Conservation (phyloP, 2,329 filamentous ascomycete genomes). For the Xylariaceae sp. region DNA sequence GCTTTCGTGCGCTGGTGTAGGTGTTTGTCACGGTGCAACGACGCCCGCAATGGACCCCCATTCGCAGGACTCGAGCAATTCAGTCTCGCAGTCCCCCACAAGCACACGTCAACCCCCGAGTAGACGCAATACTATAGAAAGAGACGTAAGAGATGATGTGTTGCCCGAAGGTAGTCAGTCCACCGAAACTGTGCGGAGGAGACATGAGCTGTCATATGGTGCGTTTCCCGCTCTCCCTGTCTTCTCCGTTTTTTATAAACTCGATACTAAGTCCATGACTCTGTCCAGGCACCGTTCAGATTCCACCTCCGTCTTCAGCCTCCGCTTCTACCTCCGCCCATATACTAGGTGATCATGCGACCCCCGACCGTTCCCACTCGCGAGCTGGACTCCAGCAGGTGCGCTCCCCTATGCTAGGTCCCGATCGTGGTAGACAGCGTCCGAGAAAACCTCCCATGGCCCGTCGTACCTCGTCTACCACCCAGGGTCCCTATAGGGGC, state of each 20-base stretch:
- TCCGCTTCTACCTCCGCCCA: constrained; percentile 29
- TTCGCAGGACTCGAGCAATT: constrained; percentile 47
- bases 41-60: constrained; percentile 53
- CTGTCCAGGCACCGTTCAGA: constrained; percentile 45
- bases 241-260: too few relatives aligned
- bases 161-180: constrained; percentile 64
- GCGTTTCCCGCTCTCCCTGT: too few relatives aligned
- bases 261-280: constrained; percentile 33
- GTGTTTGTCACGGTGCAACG: constrained; percentile 27
- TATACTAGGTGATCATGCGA: constrained; percentile 43
- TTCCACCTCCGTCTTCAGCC: constrained; percentile 36
- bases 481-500: constrained; percentile 76
- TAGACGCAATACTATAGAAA: constrained; percentile 46
- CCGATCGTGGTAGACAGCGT: constrained; percentile 58
- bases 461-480: constrained; percentile 76
- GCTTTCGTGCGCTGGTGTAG: constrained; percentile 28
- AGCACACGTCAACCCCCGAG: constrained; percentile 54
- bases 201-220: constrained; percentile 65
- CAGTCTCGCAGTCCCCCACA: constrained; percentile 53
- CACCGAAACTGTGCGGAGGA: constrained; percentile 65
- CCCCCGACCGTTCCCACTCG: constrained; percentile 49
- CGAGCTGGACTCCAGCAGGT: constrained; percentile 46
- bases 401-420: constrained; percentile 53
- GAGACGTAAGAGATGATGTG: constrained; percentile 54
- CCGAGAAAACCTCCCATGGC: constrained; percentile 76